A percentile compares a stretch with the other conserved stretches of the same genome.
Conservation (phyloP, 2,329 filamentous ascomycete species). For the Aureobasidium sp. region DNA sequence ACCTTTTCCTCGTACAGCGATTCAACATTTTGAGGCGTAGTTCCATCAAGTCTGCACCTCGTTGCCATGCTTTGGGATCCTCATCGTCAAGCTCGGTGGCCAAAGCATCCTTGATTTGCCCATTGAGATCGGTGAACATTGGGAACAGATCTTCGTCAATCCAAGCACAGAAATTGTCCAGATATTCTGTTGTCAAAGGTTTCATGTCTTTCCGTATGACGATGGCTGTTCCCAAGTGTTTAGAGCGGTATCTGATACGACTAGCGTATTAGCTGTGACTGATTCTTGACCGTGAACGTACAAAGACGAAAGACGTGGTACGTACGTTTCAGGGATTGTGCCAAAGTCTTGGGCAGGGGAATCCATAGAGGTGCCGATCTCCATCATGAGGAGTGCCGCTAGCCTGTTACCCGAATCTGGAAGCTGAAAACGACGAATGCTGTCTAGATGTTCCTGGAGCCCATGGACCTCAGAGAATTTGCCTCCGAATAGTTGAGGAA, state of each 20-base stretch:
- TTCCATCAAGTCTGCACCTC: neutral
- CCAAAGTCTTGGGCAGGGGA: neutral
- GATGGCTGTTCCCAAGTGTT: neutral
- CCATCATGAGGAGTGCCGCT: neutral
- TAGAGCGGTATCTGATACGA: neutral
- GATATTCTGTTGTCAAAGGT: neutral
- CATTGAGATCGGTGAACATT: neutral
- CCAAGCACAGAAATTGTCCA: neutral
- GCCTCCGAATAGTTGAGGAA: no score
- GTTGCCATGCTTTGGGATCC: neutral
- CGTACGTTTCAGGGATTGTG: neutral
- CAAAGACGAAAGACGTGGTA: neutral
- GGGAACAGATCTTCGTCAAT: neutral
- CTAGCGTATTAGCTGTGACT: neutral
- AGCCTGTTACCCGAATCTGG: neutral
- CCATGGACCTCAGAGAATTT: neutral
- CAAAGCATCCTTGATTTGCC: neutral
- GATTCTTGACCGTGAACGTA: no score
- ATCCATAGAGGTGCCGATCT: no score
- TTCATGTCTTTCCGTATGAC: neutral
- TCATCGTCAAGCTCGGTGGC: neutral
- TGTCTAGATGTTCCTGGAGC: neutral
- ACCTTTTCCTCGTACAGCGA: neutral
- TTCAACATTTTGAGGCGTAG: neutral
- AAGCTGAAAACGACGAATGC: neutral